Evolutionary conservation across 106 monocot species (phyloP).

Genomic region (Dendrobium catenatum): DNA sequence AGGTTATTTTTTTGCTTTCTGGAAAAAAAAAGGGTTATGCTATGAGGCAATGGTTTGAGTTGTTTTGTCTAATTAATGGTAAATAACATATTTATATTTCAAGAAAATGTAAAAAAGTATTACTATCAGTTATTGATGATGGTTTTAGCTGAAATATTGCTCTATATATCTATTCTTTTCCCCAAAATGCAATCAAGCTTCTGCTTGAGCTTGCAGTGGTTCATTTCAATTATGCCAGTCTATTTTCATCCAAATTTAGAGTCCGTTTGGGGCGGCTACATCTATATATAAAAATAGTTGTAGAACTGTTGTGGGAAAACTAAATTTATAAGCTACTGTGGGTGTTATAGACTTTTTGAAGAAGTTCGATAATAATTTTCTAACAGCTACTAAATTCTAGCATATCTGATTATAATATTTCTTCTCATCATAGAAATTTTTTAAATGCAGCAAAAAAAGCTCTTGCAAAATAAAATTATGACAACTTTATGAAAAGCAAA

Average conservation of each 20-base stretch:
- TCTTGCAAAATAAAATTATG: too few relatives aligned
- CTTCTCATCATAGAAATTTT: too few relatives aligned
- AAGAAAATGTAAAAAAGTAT: not conserved
- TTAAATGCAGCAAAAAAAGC: too few relatives aligned
- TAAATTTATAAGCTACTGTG: too few relatives aligned
- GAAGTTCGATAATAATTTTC: too few relatives aligned
- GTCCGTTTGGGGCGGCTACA: too few relatives aligned
- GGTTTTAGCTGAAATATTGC: not conserved
- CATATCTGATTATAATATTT: too few relatives aligned
- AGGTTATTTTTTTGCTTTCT: not conserved
- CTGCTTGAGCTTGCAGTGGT: not conserved
- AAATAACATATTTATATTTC: not conserved
- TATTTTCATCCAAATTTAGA: not conserved
- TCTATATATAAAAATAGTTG: too few relatives aligned
- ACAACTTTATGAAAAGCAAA: too few relatives aligned
- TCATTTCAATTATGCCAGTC: not conserved
- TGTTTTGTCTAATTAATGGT: not conserved
- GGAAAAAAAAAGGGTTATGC: not conserved
- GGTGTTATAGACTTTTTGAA: too few relatives aligned
- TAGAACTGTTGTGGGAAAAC: too few relatives aligned
- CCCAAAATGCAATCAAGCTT: slow-evolving; percentile 2
- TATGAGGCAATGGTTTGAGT: not conserved
- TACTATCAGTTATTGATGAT: not conserved
- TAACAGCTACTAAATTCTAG: too few relatives aligned
- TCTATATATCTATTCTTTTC: not conserved